Conservation (phyloP, 2,329 filamentous ascomycete genomes). For the Verticillium nubilum region DNA sequence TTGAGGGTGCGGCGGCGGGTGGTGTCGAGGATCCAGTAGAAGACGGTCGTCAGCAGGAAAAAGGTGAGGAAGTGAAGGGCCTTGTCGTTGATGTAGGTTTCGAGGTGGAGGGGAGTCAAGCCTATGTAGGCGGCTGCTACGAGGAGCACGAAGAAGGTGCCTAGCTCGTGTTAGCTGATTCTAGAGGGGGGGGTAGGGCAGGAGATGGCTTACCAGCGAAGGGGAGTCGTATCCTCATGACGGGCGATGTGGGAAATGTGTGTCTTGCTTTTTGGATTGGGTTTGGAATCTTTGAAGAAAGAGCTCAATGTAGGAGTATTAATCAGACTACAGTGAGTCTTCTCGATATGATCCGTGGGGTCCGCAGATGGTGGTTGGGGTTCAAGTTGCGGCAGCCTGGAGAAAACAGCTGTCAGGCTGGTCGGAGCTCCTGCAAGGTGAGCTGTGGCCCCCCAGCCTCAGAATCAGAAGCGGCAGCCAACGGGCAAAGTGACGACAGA, state of each 20-base stretch:
- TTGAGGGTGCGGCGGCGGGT: conserved; percentile 79
- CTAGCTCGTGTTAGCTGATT: conserved; percentile 33
- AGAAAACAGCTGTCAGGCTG: neutral
- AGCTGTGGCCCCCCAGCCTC: neutral
- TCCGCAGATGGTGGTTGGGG: neutral
- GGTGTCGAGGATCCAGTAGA: conserved; percentile 97
- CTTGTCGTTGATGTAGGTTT: conserved; percentile 74
- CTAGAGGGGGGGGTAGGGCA: conserved; percentile 8
- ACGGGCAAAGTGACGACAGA: neutral
- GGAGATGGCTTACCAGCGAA: conserved; percentile 66
- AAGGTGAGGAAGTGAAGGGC: conserved; percentile 81
- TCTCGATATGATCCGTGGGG: neutral
- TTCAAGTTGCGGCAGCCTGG: neutral
- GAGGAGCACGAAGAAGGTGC: conserved; percentile 64
- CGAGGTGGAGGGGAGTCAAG: conserved; percentile 59
- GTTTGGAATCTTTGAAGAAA: neutral
- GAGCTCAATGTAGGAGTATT: neutral
- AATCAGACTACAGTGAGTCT: neutral
- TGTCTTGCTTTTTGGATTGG: neutral
- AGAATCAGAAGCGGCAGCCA: neutral
- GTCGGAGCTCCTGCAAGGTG: neutral
- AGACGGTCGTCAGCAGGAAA: conserved; percentile 78
- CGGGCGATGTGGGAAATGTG: conserved; percentile 6
- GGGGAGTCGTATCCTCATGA: conserved; percentile 80
- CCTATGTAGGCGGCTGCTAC: conserved; percentile 74